These are phyloP conservation scores for Paecilomyces niveus DNA, from an alignment of 2,329 filamentous ascomycete genomes.

Conservation along the genomic window DNA sequence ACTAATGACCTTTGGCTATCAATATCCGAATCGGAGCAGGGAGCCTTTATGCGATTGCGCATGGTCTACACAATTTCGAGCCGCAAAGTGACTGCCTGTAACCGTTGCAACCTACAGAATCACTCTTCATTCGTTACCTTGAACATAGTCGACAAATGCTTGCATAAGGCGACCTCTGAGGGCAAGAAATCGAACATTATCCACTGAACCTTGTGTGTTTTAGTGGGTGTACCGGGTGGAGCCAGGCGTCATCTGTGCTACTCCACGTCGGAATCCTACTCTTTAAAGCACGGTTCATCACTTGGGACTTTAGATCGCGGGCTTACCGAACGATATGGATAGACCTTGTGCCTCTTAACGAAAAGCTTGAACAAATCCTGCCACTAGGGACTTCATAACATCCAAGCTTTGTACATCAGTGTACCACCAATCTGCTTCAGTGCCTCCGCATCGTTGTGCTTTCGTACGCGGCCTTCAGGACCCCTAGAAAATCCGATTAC, in stretches of 20 bases:
- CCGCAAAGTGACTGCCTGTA: neutral
- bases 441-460: neutral
- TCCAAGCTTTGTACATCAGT: neutral
- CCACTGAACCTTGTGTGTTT: neutral
- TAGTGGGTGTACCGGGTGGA: neutral
- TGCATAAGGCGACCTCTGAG: neutral
- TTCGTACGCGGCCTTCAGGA: neutral
- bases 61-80: neutral
- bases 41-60: neutral
- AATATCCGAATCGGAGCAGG: neutral
- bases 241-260: neutral
- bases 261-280: neutral
- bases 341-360: neutral
- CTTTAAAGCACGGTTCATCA: neutral
- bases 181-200: neutral
- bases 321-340: neutral
- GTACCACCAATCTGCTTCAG: neutral
- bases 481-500: neutral
- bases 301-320: neutral
- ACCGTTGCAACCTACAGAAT: neutral
- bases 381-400: neutral
- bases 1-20: neutral
- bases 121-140: neutral
- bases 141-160: neutral
- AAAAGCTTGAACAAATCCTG: neutral